These are phyloP conservation scores for Stenocarpella maydis DNA, from an alignment of 2,329 filamentous ascomycete genomes.

Conservation along the genomic window DNA sequence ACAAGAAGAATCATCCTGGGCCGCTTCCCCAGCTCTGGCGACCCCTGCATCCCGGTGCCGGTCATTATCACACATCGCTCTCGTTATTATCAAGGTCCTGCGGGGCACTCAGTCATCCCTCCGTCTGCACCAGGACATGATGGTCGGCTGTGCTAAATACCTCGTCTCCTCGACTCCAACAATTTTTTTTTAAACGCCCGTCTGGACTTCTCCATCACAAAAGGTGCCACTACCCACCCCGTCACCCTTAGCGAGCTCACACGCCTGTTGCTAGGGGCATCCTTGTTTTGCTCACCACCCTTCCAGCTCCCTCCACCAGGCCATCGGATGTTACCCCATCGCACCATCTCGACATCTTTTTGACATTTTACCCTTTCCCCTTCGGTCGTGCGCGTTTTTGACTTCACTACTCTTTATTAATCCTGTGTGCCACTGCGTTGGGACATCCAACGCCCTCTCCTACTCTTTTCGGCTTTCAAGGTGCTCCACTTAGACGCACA, in stretches of 20 bases:
- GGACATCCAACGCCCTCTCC: slow-evolving; percentile 14
- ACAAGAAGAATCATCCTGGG: slow-evolving; percentile 6
- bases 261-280: slow-evolving; percentile 31
- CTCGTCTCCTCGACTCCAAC: slow-evolving; percentile 4
- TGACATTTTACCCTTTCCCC: slow-evolving; percentile 23
- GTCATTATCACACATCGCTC: slow-evolving; percentile 28
- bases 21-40: slow-evolving; percentile 33
- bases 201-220: slow-evolving; percentile 32
- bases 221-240: slow-evolving; percentile 32
- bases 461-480: slow-evolving; percentile 24
- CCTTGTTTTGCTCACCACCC: slow-evolving; percentile 29
- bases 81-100: slow-evolving; percentile 20
- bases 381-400: slow-evolving; percentile 24
- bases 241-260: slow-evolving; percentile 36
- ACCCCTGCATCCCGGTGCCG: slow-evolving; percentile 26
- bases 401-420: slow-evolving; percentile 21
- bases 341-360: slow-evolving; percentile 35
- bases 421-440: slow-evolving; percentile 23
- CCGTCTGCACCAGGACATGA: not conserved
- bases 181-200: slow-evolving; percentile 31
- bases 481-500: slow-evolving; percentile 28
- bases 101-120: slow-evolving; percentile 26
- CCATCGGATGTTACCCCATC: slow-evolving; percentile 33
- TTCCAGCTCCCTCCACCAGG: slow-evolving; percentile 26
- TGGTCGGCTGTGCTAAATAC: slow-evolving; percentile 2